Evolutionary conservation across 2,329 filamentous ascomycete species (phyloP).

Genomic region (Ascochyta rabiei): DNA sequence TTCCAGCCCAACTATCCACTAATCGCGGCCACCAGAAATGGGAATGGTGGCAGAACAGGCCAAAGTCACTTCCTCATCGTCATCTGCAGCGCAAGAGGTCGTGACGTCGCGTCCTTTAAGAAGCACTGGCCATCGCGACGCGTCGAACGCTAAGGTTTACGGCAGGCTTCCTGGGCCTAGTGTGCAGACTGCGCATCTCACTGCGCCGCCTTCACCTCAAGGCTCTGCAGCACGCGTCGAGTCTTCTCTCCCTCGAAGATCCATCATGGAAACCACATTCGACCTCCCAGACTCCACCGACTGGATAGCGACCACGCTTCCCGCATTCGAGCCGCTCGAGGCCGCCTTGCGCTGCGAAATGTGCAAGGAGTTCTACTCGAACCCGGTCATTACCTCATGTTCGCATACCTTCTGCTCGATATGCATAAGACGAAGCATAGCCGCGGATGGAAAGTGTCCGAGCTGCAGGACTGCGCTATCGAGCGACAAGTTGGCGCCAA

Average conservation of each 20-base stretch:
- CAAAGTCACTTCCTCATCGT: background rate
- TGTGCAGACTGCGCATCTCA: conserved; percentile 15
- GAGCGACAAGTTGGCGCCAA: conserved; percentile 81
- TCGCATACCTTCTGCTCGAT: conserved; percentile 96
- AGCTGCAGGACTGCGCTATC: conserved; percentile 80
- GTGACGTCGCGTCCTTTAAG: conserved; percentile 6
- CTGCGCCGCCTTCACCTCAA: conserved; percentile 13
- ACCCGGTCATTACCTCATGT: conserved; percentile 93
- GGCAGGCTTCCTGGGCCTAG: conserved; percentile 16
- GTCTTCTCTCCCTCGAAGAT: conserved; percentile 5
- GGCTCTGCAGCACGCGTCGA: background rate
- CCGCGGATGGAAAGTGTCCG: conserved; percentile 84
- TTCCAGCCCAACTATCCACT: background rate
- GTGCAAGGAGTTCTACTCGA: conserved; percentile 96
- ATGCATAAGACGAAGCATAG: conserved; percentile 87
- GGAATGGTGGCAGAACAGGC: background rate
- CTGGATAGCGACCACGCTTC: conserved; percentile 75
- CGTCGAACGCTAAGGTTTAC: conserved; percentile 12
- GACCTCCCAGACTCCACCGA: conserved; percentile 78
- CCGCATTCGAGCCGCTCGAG: conserved; percentile 73
- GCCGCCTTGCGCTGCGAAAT: conserved; percentile 90
- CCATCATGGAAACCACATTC: conserved; percentile 41
- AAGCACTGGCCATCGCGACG: conserved; percentile 16
- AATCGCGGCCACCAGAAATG: too few relatives aligned
- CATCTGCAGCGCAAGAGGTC: background rate